Evolutionary conservation across 2,329 filamentous ascomycete species (phyloP).

Genomic region (Verticillium nubilum): DNA sequence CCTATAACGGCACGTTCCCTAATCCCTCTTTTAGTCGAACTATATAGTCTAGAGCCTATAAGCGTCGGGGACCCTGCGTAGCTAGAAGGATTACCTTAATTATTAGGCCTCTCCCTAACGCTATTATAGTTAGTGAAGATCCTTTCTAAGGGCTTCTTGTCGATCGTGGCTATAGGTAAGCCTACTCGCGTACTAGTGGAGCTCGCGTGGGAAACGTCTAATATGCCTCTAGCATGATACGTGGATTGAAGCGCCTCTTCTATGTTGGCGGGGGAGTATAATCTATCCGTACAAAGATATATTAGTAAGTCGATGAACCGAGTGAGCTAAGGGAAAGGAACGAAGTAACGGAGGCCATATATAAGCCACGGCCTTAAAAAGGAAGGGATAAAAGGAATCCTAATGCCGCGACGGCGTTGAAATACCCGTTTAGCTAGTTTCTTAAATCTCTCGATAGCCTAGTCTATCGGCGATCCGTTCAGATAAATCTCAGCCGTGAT

Average conservation of each 20-base stretch:
- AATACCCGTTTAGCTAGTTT: background rate
- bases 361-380: background rate
- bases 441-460: conserved; percentile 1
- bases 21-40: background rate
- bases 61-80: background rate
- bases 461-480: conserved; percentile 1
- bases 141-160: background rate
- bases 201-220: background rate
- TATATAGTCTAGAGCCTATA: background rate
- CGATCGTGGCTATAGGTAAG: conserved; percentile 1
- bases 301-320: background rate
- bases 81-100: background rate
- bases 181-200: background rate
- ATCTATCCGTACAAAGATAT: background rate
- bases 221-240: background rate
- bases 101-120: background rate
- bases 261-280: conserved; percentile 1
- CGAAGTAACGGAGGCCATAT: background rate
- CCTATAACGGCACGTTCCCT: background rate
- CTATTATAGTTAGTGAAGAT: conserved; percentile 7
- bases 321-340: background rate
- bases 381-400: background rate
- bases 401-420: background rate
- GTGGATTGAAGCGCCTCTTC: conserved; percentile 1
- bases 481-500: conserved; percentile 1